Conservation (phyloP, 2,329 filamentous ascomycete genomes). For the Colletotrichum sp. region DNA sequence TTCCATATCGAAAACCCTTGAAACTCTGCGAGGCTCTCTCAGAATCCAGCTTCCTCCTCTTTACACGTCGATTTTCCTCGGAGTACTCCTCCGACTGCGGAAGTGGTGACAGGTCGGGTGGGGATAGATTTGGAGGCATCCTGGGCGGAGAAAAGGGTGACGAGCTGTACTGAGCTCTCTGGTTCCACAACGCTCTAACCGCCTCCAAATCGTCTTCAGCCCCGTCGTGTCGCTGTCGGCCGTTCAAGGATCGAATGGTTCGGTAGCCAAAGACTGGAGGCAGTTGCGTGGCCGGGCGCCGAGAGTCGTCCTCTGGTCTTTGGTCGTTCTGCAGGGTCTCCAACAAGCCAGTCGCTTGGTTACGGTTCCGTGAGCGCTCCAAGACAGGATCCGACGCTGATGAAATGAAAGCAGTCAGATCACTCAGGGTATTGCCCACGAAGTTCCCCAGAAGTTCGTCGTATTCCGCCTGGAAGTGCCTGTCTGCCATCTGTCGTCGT, state of each 20-base stretch:
- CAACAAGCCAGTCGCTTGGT: neutral
- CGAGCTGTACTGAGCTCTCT: conserved; percentile 15
- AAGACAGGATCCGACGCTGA: neutral
- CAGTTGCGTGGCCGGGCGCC: conserved; percentile 5
- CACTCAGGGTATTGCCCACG: conserved; percentile 12
- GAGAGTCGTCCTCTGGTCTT: neutral
- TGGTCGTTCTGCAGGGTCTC: conserved; percentile 16
- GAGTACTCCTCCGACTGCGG: conserved; percentile 40
- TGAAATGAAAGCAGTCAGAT: conserved; percentile 12
- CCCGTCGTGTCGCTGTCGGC: conserved; percentile 11
- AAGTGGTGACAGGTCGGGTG: conserved; percentile 36
- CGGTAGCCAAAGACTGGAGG: conserved; percentile 8
- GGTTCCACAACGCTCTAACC: conserved; percentile 19
- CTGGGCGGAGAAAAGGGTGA: conserved; percentile 25
- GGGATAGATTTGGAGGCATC: conserved; percentile 29
- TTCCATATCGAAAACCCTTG: conserved; percentile 77
- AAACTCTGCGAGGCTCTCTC: conserved; percentile 57
- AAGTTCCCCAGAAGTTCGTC: conserved; percentile 17
- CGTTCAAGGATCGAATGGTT: neutral
- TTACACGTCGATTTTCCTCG: conserved; percentile 59
- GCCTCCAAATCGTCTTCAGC: conserved; percentile 19
- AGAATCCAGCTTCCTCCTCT: conserved; percentile 73
- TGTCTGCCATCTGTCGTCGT: conserved; percentile 16
- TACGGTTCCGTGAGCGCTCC: neutral
- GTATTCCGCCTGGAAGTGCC: conserved; percentile 21